Conservation (phyloP, 1,139 yeast species). For the Hansenula lynferdii region DNA sequence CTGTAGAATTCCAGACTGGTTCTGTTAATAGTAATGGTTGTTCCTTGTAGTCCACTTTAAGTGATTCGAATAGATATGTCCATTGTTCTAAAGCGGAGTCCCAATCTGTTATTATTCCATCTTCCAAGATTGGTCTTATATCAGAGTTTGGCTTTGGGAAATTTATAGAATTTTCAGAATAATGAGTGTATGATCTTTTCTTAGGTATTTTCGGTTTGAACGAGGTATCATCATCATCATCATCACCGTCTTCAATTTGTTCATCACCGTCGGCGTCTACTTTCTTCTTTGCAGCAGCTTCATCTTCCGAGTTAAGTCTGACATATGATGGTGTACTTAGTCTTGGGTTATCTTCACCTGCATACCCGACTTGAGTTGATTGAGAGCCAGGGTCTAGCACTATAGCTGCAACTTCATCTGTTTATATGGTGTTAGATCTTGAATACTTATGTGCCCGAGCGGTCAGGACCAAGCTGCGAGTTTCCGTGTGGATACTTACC, state of each 20-base stretch:
- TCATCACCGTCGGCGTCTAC: conserved; percentile 26
- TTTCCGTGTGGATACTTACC: too few relatives aligned
- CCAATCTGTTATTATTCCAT: conserved; percentile 66
- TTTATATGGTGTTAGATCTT: conserved; percentile 22
- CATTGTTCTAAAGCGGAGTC: conserved; percentile 70
- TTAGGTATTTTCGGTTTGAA: conserved; percentile 12
- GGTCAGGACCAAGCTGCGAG: too few relatives aligned
- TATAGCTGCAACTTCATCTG: conserved; percentile 84
- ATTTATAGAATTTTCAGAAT: conserved; percentile 53
- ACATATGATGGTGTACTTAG: conserved; percentile 65
- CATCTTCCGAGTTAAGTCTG: conserved; percentile 26
- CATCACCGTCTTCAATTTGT: conserved; percentile 25
- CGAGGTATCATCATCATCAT: conserved; percentile 26
- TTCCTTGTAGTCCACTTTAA: conserved; percentile 53
- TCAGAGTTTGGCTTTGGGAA: conserved; percentile 50
- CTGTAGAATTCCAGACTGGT: conserved; percentile 77
- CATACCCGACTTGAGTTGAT: conserved; percentile 81
- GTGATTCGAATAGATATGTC: conserved; percentile 41
- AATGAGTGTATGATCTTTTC: conserved; percentile 23
- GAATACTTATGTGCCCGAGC: too few relatives aligned
- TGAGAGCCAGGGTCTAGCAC: conserved; percentile 90
- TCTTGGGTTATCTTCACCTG: conserved; percentile 92
- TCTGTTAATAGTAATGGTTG: conserved; percentile 81
- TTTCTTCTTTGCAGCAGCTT: conserved; percentile 6
- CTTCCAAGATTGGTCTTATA: conserved; percentile 53